Conservation (phyloP, 768 basidiomycete species). For the Gymnopilus dilepis region DNA sequence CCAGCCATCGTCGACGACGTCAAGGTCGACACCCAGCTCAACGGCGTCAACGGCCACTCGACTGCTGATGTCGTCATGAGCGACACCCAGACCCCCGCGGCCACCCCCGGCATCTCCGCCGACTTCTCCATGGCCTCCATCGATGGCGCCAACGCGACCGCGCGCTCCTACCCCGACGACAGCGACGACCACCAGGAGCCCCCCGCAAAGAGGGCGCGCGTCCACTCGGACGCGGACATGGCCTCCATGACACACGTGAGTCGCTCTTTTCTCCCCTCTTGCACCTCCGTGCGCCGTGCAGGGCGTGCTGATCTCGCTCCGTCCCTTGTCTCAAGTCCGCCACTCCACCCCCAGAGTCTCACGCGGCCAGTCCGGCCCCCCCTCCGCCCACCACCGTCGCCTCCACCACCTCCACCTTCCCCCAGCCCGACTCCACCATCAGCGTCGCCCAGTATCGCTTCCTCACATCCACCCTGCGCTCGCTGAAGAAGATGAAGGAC, state of each 20-base stretch:
- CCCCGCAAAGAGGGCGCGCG: constrained; percentile 83
- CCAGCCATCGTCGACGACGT: constrained; percentile 48
- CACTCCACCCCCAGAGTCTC: constrained; percentile 74
- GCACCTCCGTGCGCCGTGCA: constrained; percentile 49
- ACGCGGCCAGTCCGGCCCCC: constrained; percentile 40
- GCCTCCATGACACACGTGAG: constrained; percentile 78
- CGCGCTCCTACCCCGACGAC: constrained; percentile 38
- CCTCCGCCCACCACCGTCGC: constrained; percentile 26
- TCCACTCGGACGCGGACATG: constrained; percentile 77
- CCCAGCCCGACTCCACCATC: constrained; percentile 47
- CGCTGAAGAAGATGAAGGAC: constrained; percentile 87
- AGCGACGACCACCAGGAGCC: constrained; percentile 71
- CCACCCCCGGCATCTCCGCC: constrained; percentile 42
- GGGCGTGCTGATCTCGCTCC: constrained; percentile 57
- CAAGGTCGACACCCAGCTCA: constrained; percentile 43
- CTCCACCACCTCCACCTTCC: constrained; percentile 22
- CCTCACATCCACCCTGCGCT: constrained; percentile 75
- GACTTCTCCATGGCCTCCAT: constrained; percentile 46
- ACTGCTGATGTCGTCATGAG: constrained; percentile 45
- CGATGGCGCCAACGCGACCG: constrained; percentile 33
- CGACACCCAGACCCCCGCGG: constrained; percentile 43
- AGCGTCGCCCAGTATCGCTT: constrained; percentile 79
- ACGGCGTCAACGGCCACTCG: constrained; percentile 34
- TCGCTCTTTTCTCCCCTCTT: constrained; percentile 36
- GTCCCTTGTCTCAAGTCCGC: constrained; percentile 63